Conservation (phyloP, 2,329 filamentous ascomycete species). For the Sclerotinia borealis region DNA sequence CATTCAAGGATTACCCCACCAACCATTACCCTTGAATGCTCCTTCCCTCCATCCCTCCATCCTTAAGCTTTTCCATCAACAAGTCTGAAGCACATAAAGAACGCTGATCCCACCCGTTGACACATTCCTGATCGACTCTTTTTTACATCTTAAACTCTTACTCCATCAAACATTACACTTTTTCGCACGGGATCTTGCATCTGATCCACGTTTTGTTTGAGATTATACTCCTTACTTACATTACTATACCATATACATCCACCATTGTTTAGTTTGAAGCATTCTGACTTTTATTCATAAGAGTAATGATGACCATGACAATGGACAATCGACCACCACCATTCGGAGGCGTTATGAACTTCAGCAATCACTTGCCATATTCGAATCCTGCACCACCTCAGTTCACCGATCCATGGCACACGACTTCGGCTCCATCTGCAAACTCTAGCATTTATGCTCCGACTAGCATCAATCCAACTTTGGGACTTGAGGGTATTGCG, state of each 20-base stretch:
- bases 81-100: slow-evolving; percentile 29
- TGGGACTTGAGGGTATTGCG: slow-evolving; percentile 51
- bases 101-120: slow-evolving; percentile 29
- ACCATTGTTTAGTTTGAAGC: slow-evolving; percentile 5
- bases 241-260: not conserved
- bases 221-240: slow-evolving; percentile 17
- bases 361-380: slow-evolving; percentile 70
- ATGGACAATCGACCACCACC: slow-evolving; percentile 71
- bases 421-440: slow-evolving; percentile 46
- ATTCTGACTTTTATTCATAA: slow-evolving; percentile 13
- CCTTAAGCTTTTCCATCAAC: slow-evolving; percentile 14
- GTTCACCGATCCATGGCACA: slow-evolving; percentile 86
- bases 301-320: slow-evolving; percentile 76
- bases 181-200: slow-evolving; percentile 32
- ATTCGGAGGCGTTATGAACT: slow-evolving; percentile 64
- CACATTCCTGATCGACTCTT: slow-evolving; percentile 23
- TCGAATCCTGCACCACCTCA: slow-evolving; percentile 48
- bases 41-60: slow-evolving; percentile 13
- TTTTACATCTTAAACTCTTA: slow-evolving; percentile 18
- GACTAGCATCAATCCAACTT: slow-evolving; percentile 49
- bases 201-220: slow-evolving; percentile 25
- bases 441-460: slow-evolving; percentile 55
- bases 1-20: slow-evolving; percentile 13
- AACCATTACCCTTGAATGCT: slow-evolving; percentile 23
- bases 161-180: slow-evolving; percentile 6